phyloP scores from a whole-genome alignment of 495 filamentous ascomycete genomes.

The Aspergillus sclerotioniger region DNA sequence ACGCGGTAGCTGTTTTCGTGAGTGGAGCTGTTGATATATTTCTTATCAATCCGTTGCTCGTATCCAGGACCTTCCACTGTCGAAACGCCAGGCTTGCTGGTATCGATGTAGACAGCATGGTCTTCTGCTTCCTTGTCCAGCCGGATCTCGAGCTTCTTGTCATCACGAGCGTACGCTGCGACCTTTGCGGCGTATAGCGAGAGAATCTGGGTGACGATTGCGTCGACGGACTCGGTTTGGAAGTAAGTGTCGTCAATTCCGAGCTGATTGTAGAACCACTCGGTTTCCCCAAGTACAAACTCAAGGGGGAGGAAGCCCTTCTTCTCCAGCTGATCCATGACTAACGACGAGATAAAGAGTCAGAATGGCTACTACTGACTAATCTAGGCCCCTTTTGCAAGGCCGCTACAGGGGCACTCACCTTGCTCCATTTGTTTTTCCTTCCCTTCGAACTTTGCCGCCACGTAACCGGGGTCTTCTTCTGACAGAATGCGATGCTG shows the following conservation, averaged over 20 bases:
- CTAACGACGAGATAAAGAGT: slow-evolving; percentile 29
- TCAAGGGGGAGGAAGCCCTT: slow-evolving; percentile 83
- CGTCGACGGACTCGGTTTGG: slow-evolving; percentile 82
- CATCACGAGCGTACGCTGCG: slow-evolving; percentile 88
- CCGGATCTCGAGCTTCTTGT: slow-evolving; percentile 89
- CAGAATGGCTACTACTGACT: neutral
- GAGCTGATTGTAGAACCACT: slow-evolving; percentile 96
- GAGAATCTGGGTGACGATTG: slow-evolving; percentile 89
- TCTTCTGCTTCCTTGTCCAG: slow-evolving; percentile 92
- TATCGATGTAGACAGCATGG: slow-evolving; percentile 98
- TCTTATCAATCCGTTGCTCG: slow-evolving; percentile 89
- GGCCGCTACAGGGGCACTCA: slow-evolving; percentile 36
- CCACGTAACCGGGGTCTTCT: slow-evolving; percentile 91
- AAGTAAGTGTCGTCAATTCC: slow-evolving; percentile 99
- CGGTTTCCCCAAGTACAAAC: slow-evolving; percentile 79
- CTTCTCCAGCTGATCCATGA: slow-evolving; percentile 71
- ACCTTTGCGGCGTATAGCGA: slow-evolving; percentile 97
- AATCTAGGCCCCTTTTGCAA: neutral
- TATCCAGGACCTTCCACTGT: slow-evolving; percentile 76
- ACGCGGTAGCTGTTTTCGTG: slow-evolving; percentile 77
- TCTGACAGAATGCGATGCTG: slow-evolving; percentile 71
- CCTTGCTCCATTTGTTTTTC: slow-evolving; percentile 88
- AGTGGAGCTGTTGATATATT: slow-evolving; percentile 78
- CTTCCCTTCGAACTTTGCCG: slow-evolving; percentile 93
- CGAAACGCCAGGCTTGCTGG: slow-evolving; percentile 81